Evolutionary conservation across 441 rosid species (phyloP).

Genomic region (Geranium incanum): DNA sequence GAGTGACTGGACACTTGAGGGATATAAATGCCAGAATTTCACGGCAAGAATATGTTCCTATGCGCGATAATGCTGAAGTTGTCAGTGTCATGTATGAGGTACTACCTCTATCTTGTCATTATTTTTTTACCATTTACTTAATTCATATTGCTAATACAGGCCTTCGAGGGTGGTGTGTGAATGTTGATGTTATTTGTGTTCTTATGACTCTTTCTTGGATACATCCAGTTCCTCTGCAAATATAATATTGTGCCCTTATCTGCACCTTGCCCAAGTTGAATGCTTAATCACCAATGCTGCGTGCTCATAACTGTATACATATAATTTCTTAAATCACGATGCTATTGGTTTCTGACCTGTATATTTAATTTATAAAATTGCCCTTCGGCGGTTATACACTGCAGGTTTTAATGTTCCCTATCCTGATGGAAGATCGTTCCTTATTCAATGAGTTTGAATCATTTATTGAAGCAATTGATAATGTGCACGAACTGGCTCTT

Average conservation of each 20-base stretch:
- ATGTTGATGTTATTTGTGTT: not conserved
- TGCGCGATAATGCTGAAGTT: conserved; percentile 60
- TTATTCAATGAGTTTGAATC: conserved; percentile 74
- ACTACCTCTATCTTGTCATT: conserved; percentile 15
- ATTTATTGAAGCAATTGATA: conserved; percentile 83
- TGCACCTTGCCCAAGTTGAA: not conserved
- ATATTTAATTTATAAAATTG: not conserved
- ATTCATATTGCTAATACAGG: conserved; percentile 3
- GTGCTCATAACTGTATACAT: not conserved
- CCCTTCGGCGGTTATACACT: conserved; percentile 4
- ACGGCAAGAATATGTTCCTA: conserved; percentile 55
- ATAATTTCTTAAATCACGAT: not conserved
- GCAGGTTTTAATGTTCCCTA: conserved; percentile 95
- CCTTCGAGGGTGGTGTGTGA: conserved; percentile 3
- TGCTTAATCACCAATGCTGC: not conserved
- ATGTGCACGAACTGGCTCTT: conserved; percentile 88
- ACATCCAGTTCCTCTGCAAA: not conserved
- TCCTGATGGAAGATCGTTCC: conserved; percentile 72
- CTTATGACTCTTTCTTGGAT: conserved; percentile 5
- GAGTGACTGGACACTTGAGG: conserved; percentile 68
- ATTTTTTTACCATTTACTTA: not conserved
- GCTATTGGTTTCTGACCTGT: not conserved
- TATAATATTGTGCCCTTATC: not conserved
- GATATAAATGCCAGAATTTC: conserved; percentile 57
- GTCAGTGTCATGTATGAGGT: conserved; percentile 97